A percentile compares a stretch with the other conserved stretches of the same genome.
Evolutionary conservation across 2,329 filamentous ascomycete genomes (phyloP).

Genomic region (Niveomyces coronatus): DNA sequence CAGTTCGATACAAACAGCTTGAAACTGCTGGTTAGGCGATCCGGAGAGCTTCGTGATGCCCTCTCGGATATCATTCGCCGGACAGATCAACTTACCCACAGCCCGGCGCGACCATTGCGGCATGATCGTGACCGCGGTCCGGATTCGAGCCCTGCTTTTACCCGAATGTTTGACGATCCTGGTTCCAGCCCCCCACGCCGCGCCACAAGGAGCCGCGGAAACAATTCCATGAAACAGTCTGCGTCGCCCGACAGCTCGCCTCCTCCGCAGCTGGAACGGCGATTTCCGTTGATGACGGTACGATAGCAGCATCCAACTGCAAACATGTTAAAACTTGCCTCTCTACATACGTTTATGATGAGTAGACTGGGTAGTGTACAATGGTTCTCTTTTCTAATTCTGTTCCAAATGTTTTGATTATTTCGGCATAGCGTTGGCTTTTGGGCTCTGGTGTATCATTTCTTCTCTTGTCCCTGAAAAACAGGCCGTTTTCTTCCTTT

Average conservation of each 20-base stretch:
- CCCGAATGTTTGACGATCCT: constrained; percentile 54
- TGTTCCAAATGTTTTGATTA: constrained; percentile 17
- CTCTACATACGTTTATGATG: constrained; percentile 4
- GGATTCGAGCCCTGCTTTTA: constrained; percentile 58
- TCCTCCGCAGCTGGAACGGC: constrained; percentile 36
- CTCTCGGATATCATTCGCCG: constrained; percentile 50
- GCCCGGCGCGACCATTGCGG: constrained; percentile 41
- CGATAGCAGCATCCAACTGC: constrained; percentile 26
- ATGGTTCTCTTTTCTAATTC: no score
- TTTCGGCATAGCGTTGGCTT: constrained; percentile 29
- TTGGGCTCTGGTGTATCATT: constrained; percentile 14
- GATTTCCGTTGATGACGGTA: constrained; percentile 57
- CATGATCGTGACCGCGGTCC: constrained; percentile 30
- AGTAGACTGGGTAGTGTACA: constrained; percentile 9
- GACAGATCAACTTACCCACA: constrained; percentile 47
- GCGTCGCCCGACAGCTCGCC: constrained; percentile 43
- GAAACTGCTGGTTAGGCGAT: constrained; percentile 54
- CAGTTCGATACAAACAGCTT: constrained; percentile 61
- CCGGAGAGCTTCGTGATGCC: constrained; percentile 46
- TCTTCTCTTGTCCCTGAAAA: constrained; percentile 8
- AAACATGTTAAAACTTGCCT: constrained; percentile 11
- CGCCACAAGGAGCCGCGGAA: constrained; percentile 41
- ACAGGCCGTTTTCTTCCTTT: neutral
- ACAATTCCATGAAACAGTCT: constrained; percentile 39
- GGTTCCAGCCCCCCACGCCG: constrained; percentile 43